Evolutionary conservation across 768 basidiomycete species (phyloP).

Genomic region (Obba rivulosa): DNA sequence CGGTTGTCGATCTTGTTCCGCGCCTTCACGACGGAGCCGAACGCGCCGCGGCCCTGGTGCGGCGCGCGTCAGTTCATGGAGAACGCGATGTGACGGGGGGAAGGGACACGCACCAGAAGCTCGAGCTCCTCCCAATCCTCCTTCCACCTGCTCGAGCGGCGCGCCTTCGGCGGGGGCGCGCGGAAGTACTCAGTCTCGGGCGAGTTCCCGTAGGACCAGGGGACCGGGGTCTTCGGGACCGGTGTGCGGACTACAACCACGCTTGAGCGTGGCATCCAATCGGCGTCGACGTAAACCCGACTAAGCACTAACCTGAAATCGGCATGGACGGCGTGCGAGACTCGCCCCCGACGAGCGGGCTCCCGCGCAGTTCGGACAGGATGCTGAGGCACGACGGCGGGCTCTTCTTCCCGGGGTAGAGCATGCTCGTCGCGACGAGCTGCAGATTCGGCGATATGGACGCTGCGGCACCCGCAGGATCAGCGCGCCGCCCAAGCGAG

Average conservation of each 20-base stretch:
- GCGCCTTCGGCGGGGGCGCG: conserved; percentile 31
- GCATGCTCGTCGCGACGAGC: conserved; percentile 52
- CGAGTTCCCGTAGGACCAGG: conserved; percentile 38
- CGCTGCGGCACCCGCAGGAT: conserved; percentile 31
- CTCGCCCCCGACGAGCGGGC: conserved; percentile 5
- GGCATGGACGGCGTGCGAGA: conserved; percentile 20
- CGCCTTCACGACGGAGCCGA: conserved; percentile 94
- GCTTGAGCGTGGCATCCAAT: background rate
- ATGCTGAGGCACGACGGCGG: conserved; percentile 52
- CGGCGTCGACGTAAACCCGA: too few relatives aligned
- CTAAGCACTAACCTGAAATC: conserved; percentile 17
- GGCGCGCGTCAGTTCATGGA: background rate
- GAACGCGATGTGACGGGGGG: background rate
- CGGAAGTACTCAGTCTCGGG: conserved; percentile 66
- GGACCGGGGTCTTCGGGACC: conserved; percentile 49
- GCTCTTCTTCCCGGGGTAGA: conserved; percentile 51
- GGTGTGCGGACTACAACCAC: conserved; percentile 1
- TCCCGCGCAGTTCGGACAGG: conserved; percentile 50
- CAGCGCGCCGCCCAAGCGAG: background rate
- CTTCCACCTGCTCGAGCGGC: conserved; percentile 76
- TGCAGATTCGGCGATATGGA: conserved; percentile 48
- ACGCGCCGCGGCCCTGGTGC: conserved; percentile 76
- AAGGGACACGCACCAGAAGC: conserved; percentile 45
- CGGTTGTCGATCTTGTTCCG: conserved; percentile 81
- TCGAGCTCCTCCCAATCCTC: conserved; percentile 95